Evolutionary conservation across 164 flowering plant genomes (phyloP), one percentile per base, ranked within the genome.

Genomic region (Brasenia schreberi): DNA sequence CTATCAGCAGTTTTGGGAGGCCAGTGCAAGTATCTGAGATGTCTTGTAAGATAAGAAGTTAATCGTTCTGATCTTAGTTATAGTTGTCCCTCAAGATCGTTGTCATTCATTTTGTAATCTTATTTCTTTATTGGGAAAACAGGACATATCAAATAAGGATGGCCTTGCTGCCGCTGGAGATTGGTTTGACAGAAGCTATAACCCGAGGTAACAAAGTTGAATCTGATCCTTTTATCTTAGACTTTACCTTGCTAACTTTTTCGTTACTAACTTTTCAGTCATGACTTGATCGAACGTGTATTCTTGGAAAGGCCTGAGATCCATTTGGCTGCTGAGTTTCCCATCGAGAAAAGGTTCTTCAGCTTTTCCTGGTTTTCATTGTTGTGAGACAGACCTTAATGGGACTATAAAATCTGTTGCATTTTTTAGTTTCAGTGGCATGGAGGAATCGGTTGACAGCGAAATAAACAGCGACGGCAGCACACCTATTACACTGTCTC

Each of bases 81-180:
- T 53, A 7, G 59, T 12, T 53, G 10, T 53, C 59, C 9, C 12
- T 7, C 12, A 12, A 12, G 9, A 17, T 60, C 18, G 5, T 60
- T 60, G 62, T 1, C 23, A 60, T 66, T 23, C 5, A 44, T 44
- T 65, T 6, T 39, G 7, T 5, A 60, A 60, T n/a, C 7, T 60
- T 60, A 19, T 60, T n/a, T 17, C 62, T 16, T 60, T 60, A 44
- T 1, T n/a, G 52, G 10, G 52, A 11, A 65, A 42, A 70, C 72
- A 92, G 98, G 98, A 92, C 73, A 80, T 92, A 74, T 92, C 98
- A 59, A 92, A 89, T 73, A 82, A 81, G 68, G 98, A 92, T 76
- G 98, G 98, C 39, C 79, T 92, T 65, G 98, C 98, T 44, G 80
- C 86, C 45, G 90, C 84, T 62, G 80, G 76, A 68, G 96, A 84